Conservation (phyloP, 2,329 filamentous ascomycete species). For the Ceratocystis smalleyi region DNA sequence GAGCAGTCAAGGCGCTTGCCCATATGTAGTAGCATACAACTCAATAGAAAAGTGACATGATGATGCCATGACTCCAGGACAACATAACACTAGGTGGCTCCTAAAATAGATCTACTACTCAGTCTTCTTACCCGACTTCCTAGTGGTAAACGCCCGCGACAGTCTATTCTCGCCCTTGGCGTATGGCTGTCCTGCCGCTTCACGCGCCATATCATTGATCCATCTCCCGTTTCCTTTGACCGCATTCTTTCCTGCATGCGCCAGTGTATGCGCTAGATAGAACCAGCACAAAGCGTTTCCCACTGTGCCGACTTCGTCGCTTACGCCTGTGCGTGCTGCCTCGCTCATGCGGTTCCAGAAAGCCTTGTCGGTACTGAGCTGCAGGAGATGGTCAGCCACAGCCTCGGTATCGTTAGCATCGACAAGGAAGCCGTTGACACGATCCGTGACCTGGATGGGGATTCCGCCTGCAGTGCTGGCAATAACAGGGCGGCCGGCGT, state of each 20-base stretch:
- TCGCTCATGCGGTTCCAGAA: slow-evolving; percentile 51
- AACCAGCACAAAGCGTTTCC: slow-evolving; percentile 65
- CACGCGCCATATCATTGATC: slow-evolving; percentile 60
- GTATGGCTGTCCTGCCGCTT: slow-evolving; percentile 46
- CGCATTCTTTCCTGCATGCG: slow-evolving; percentile 34
- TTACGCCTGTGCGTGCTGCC: slow-evolving; percentile 50
- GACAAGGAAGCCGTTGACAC: slow-evolving; percentile 59
- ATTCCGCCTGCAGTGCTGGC: slow-evolving; percentile 65
- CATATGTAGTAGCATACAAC: no score
- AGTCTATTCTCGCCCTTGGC: slow-evolving; percentile 43
- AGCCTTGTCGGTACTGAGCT: slow-evolving; percentile 49
- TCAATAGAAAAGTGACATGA: no score
- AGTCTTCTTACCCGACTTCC: slow-evolving; percentile 17
- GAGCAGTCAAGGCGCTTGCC: no score
- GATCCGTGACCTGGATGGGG: slow-evolving; percentile 58
- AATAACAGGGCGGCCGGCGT: slow-evolving; percentile 65
- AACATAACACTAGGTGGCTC: no score
- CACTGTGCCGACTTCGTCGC: slow-evolving; percentile 68
- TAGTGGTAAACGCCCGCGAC: slow-evolving; percentile 31
- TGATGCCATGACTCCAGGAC: no score
- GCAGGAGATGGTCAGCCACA: slow-evolving; percentile 50
- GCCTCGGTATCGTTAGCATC: slow-evolving; percentile 52
- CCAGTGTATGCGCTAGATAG: slow-evolving; percentile 55
- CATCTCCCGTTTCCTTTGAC: slow-evolving; percentile 46
- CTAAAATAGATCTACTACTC: no score